Evolutionary conservation across 768 basidiomycete species (phyloP), one percentile per base, ranked within the genome.

Genomic region (Tylopilus balloui): DNA sequence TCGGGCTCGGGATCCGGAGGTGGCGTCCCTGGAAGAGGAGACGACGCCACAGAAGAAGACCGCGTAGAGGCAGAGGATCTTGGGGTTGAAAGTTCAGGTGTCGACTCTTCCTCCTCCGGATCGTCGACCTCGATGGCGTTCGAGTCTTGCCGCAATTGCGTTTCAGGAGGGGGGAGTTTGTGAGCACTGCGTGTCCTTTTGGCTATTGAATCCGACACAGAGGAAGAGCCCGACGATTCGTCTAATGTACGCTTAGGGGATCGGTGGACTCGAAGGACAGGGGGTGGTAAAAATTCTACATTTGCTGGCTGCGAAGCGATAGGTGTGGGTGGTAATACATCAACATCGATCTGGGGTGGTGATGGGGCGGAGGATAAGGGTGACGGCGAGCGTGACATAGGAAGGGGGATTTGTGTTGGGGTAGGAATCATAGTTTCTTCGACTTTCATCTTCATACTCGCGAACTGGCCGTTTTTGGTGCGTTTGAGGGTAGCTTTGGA

Each of bases 211-310:
- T 68, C 70, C 20, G 67, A 69, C 15, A 60, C 7, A 49, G 64
- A 67, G 7, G 75, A 74, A 14, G 73, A 71, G 19, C 71, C 73
- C 0, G 76, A 77, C 0, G 76, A 76, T 54, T 83, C 81, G 48
- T 81, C 81, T 47, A 82, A 79, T 0, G 79, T 74, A 25, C 80
- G 78, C 59, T 83, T 81, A 19, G 80, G 81, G 20, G 78, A 78
- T 23, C 75, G 72, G 39, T 73, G 70, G 32, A 69, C 56, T 36
- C 73, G 74, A 27, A 70, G 57, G 38, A 53, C 25, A 28, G 60
- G 23, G 11, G 61, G 31, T 7, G 36, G 50, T 25, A 62, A 50
- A 35, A 47, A 34, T 6, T 54, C 45, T 39, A 47, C 36, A 48
- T 46, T 39, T 27, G 31, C 24, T 23, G 56, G 53, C 37, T 52